Conservation (phyloP, 768 basidiomycete genomes). For the Hydnomerulius pinastri region DNA sequence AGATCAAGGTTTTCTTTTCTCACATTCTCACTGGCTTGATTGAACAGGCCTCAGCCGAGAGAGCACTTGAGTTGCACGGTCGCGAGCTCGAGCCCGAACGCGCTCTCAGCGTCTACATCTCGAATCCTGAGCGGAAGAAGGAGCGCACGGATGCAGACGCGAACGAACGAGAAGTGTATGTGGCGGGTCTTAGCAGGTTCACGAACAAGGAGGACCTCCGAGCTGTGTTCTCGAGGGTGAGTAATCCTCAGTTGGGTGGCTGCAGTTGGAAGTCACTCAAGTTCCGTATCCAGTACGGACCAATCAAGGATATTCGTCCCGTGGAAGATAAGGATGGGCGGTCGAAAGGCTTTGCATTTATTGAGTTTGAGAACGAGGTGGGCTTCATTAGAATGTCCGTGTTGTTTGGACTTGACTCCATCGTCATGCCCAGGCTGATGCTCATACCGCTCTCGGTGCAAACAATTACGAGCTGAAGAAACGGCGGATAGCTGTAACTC, state of each 20-base stretch:
- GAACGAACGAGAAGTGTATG: constrained; percentile 82
- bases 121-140: constrained; percentile 88
- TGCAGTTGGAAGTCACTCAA: constrained; percentile 4
- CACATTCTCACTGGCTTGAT: not conserved
- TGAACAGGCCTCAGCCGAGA: constrained; percentile 66
- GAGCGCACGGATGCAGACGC: constrained; percentile 88
- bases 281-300: constrained; percentile 62
- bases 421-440: constrained; percentile 60
- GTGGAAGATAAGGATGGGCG: constrained; percentile 68
- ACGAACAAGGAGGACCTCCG: constrained; percentile 76
- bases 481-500: constrained; percentile 85
- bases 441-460: constrained; percentile 67
- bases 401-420: too few species aligned
- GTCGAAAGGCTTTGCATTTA: constrained; percentile 86
- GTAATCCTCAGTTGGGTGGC: constrained; percentile 22
- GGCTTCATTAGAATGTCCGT: too few species aligned
- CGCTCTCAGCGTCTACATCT: constrained; percentile 76
- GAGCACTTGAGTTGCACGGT: constrained; percentile 79
- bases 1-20: not conserved
- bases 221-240: constrained; percentile 75
- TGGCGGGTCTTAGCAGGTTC: constrained; percentile 82
- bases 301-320: constrained; percentile 79
- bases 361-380: constrained; percentile 88
- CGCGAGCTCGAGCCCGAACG: constrained; percentile 71
- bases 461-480: constrained; percentile 91